Evolutionary conservation across 179 eudicot species (phyloP).

Genomic region (Silene noctiflora): DNA sequence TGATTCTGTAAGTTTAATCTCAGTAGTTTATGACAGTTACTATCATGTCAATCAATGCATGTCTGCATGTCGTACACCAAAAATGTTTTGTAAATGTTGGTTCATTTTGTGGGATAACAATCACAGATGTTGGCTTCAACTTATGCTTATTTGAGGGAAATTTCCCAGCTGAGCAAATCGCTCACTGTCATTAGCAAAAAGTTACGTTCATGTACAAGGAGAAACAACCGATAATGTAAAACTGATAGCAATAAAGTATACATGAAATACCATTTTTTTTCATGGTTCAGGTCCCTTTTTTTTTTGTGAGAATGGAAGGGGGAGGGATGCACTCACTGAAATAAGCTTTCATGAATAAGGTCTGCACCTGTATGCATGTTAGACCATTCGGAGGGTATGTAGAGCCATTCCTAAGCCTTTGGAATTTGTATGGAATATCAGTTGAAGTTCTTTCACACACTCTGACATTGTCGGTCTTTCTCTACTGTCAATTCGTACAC

Average conservation of each 20-base stretch:
- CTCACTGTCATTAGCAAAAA: slow-evolving; percentile 7
- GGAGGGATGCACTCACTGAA: background rate
- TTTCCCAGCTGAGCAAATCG: slow-evolving; percentile 5
- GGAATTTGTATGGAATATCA: slow-evolving; percentile 60
- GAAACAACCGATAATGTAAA: slow-evolving; percentile 13
- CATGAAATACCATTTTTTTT: background rate
- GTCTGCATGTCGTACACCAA: background rate
- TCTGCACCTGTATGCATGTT: slow-evolving; percentile 14
- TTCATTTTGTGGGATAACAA: background rate
- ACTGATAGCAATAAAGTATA: background rate
- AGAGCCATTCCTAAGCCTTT: slow-evolving; percentile 71
- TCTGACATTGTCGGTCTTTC: slow-evolving; percentile 89
- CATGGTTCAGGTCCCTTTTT: background rate
- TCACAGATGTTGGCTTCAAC: background rate
- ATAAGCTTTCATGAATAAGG: background rate
- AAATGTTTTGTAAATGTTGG: background rate
- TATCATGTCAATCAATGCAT: background rate
- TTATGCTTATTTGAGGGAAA: slow-evolving; percentile 13
- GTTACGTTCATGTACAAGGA: slow-evolving; percentile 9
- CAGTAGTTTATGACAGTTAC: background rate
- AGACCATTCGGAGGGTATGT: slow-evolving; percentile 41
- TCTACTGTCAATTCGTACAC: slow-evolving; percentile 66
- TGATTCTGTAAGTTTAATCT: slow-evolving; percentile 11
- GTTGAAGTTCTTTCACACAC: slow-evolving; percentile 80
- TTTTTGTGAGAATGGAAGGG: background rate